phyloP scores from a whole-genome alignment of 164 flowering plant species.

The Stephania cephalantha region DNA sequence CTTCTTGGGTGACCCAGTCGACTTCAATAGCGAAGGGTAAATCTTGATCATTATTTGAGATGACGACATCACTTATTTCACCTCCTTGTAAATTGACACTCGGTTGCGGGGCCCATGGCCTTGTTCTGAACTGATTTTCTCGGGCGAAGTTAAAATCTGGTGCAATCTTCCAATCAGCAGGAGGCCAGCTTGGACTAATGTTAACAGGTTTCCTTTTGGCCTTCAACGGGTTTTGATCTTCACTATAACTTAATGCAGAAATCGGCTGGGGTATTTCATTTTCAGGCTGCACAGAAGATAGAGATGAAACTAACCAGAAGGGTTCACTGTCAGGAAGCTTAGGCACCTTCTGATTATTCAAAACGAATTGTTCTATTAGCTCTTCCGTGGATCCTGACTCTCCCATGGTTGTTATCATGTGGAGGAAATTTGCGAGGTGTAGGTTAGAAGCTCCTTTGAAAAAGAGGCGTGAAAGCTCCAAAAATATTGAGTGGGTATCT shows the following conservation, averaged over 20 bases:
- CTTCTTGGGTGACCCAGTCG: slow-evolving; percentile 30
- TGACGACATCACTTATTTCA: slow-evolving; percentile 9
- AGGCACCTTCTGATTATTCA: slow-evolving; percentile 67
- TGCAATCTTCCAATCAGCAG: slow-evolving; percentile 73
- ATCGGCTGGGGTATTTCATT: slow-evolving; percentile 11
- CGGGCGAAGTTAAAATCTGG: slow-evolving; percentile 45
- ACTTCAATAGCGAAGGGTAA: slow-evolving; percentile 18
- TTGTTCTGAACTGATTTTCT: slow-evolving; percentile 30
- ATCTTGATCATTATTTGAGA: slow-evolving; percentile 11
- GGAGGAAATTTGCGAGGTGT: slow-evolving; percentile 91
- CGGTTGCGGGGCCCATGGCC: slow-evolving; percentile 14
- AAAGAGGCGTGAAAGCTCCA: slow-evolving; percentile 78
- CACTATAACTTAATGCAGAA: slow-evolving; percentile 13
- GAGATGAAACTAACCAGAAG: slow-evolving; percentile 51
- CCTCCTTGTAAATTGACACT: slow-evolving; percentile 9
- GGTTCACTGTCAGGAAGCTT: slow-evolving; percentile 67
- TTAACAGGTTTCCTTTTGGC: slow-evolving; percentile 28
- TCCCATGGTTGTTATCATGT: slow-evolving; percentile 81
- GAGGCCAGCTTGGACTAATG: slow-evolving; percentile 55
- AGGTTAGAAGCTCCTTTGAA: slow-evolving; percentile 53
- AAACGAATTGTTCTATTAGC: slow-evolving; percentile 64
- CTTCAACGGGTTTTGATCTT: slow-evolving; percentile 22
- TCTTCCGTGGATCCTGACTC: slow-evolving; percentile 72
- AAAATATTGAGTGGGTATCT: slow-evolving; percentile 62
- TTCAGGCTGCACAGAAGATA: slow-evolving; percentile 14